Percentiles rank a stretch among this genome's conserved stretches.
phyloP scores from a whole-genome alignment of 2,329 filamentous ascomycete species.

The Colletotrichum spinosum region DNA sequence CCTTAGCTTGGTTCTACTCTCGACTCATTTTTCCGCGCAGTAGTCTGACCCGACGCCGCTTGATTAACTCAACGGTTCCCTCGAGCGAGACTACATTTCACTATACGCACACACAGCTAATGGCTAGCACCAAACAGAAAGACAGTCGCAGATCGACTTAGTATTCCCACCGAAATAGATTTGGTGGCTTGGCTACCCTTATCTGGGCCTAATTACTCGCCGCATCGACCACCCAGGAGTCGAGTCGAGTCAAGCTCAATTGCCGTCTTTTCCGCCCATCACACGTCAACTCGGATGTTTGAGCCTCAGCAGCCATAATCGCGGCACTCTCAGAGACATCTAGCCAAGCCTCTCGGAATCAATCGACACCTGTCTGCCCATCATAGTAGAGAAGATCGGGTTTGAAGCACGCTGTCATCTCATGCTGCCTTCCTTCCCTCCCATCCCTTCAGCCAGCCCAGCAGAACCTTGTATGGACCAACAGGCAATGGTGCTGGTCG shows the following conservation, averaged over 20 bases:
- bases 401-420: conserved; percentile 18
- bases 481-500: conserved; percentile 25
- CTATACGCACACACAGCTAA: conserved; percentile 12
- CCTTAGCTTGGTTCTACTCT: not conserved
- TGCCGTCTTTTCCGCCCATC: conserved; percentile 5
- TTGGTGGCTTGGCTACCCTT: conserved; percentile 22
- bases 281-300: not conserved
- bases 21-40: not conserved
- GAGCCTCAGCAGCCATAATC: not conserved
- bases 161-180: conserved; percentile 19
- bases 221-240: not conserved
- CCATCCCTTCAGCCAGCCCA: conserved; percentile 8
- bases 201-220: conserved; percentile 1
- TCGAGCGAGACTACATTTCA: not conserved
- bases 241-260: not conserved
- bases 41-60: not conserved
- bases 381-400: not conserved
- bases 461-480: conserved; percentile 22
- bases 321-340: not conserved
- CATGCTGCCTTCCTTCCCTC: not conserved
- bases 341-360: conserved; percentile 4
- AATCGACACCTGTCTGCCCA: conserved; percentile 15
- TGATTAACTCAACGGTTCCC: conserved; percentile 3
- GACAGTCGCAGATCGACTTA: not conserved
- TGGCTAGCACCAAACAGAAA: conserved; percentile 1